Conservation (phyloP, 306 rosid genomes). For the Astragalus glycyphyllos region DNA sequence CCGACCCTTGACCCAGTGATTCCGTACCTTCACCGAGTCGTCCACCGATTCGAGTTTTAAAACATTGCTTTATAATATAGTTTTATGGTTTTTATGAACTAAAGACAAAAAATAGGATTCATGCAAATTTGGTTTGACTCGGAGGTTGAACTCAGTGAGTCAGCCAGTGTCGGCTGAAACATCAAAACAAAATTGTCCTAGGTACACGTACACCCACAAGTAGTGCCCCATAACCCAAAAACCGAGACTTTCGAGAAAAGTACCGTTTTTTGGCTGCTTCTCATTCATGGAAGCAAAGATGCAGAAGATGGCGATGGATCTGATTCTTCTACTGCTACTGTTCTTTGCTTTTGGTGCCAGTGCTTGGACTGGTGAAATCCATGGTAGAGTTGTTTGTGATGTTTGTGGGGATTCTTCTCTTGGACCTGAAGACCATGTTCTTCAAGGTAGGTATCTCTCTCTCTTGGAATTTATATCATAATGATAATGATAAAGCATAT, state of each 20-base stretch:
- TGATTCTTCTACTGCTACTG: conserved; percentile 47
- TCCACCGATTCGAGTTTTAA: no score
- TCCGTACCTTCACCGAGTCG: no score
- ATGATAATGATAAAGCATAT: conserved; percentile 2
- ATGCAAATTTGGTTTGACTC: neutral
- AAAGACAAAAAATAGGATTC: no score
- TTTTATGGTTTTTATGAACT: no score
- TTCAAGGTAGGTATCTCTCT: conserved; percentile 76
- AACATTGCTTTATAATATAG: no score
- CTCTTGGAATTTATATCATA: conserved; percentile 10
- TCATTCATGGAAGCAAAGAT: conserved; percentile 54
- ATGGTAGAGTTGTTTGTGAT: conserved; percentile 92
- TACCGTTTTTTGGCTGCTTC: neutral
- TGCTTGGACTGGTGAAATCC: conserved; percentile 97
- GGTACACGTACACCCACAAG: neutral
- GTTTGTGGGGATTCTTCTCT: conserved; percentile 87
- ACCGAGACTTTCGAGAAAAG: neutral
- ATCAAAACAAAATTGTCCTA: neutral
- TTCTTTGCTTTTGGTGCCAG: conserved; percentile 49
- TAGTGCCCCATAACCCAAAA: conserved; percentile 22
- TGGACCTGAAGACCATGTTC: conserved; percentile 91
- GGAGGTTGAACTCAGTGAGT: conserved; percentile 23
- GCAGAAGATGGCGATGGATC: conserved; percentile 44
- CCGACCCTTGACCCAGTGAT: no score
- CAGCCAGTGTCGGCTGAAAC: conserved; percentile 44